Evolutionary conservation across 2,329 filamentous ascomycete species (phyloP).

Genomic region (Chrysoporthe cubensis): DNA sequence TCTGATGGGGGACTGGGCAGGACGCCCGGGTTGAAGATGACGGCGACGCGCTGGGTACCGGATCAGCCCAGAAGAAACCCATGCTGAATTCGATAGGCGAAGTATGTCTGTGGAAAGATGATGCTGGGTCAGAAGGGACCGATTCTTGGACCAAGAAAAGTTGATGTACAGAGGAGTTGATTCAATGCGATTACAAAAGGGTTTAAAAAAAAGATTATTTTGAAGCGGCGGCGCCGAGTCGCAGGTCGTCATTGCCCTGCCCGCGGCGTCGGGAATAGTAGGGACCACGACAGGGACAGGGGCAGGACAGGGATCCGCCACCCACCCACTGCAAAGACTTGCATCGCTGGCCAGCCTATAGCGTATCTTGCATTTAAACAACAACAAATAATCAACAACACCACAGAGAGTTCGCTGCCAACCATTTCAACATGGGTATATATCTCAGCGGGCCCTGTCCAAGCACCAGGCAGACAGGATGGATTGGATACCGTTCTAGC

Average conservation of each 20-base stretch:
- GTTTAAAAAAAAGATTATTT: conserved; percentile 6
- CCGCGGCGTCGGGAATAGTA: background rate
- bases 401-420: no score
- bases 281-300: background rate
- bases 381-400: no score
- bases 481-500: background rate
- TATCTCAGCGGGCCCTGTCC: background rate
- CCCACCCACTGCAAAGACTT: no score
- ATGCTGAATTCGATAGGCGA: conserved; percentile 39
- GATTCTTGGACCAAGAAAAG: background rate
- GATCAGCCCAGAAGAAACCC: conserved; percentile 69
- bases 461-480: background rate
- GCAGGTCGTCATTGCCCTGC: background rate
- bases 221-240: background rate
- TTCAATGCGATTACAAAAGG: background rate
- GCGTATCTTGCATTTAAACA: no score
- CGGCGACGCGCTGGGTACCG: conserved; percentile 34
- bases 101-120: background rate
- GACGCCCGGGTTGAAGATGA: conserved; percentile 25
- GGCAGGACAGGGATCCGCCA: background rate
- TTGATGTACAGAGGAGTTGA: background rate
- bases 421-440: background rate
- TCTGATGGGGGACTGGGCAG: conserved; percentile 30
- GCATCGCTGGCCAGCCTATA: no score
- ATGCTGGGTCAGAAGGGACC: background rate